These are phyloP conservation scores for Physaria fendleri DNA, from an alignment of 345 rosid genomes.

Conservation along the genomic window DNA sequence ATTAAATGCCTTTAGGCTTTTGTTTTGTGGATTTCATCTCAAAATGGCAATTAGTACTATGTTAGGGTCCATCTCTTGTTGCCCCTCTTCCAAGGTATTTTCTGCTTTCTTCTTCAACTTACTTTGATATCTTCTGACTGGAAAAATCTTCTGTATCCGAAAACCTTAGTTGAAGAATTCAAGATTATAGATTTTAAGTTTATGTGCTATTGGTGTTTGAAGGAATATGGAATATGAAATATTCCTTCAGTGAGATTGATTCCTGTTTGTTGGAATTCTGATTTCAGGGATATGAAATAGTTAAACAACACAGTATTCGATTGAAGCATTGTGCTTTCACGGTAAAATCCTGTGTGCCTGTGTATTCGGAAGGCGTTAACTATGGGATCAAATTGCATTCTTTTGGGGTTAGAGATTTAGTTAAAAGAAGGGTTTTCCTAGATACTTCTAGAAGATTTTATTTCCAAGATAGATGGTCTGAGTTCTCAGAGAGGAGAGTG, in stretches of 20 bases:
- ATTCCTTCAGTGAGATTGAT: conserved; percentile 14
- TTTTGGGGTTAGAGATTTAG: conserved; percentile 26
- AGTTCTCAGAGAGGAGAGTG: conserved; percentile 30
- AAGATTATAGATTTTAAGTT: background rate
- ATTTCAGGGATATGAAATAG: conserved; percentile 49
- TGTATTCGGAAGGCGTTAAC: conserved; percentile 22
- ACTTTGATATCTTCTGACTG: background rate
- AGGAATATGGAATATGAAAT: too few species aligned
- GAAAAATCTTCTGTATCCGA: background rate
- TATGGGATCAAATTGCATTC: conserved; percentile 28
- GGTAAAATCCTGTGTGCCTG: conserved; percentile 20
- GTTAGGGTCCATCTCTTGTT: conserved; percentile 50
- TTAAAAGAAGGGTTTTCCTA: conserved; percentile 25
- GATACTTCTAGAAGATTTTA: conserved; percentile 30
- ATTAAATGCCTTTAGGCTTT: conserved; percentile 32
- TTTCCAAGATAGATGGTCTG: conserved; percentile 31
- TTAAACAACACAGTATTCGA: conserved; percentile 30
- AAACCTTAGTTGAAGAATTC: background rate
- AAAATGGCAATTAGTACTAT: conserved; percentile 34
- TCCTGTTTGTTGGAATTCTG: background rate
- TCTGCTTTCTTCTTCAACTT: background rate
- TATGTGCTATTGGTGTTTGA: background rate
- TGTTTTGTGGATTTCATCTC: conserved; percentile 14
- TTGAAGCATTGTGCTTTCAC: conserved; percentile 30
- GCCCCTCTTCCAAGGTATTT: conserved; percentile 45